Evolutionary conservation across 2,329 filamentous ascomycete species (phyloP), one percentile per base, ranked within the genome.

Genomic region (Sarocladiaceae sp.): DNA sequence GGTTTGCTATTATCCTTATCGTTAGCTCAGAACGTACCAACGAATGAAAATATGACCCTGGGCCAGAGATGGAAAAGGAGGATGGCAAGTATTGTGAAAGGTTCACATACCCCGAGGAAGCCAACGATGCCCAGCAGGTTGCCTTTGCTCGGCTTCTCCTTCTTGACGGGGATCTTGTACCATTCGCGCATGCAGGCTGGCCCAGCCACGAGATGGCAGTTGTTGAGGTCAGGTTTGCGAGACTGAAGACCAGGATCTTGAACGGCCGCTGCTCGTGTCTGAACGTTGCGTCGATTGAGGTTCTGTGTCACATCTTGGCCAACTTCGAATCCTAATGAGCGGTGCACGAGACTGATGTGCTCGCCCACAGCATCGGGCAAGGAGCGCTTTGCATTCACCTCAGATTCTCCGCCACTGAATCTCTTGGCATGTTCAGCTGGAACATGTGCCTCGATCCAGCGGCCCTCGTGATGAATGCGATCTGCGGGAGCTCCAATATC

Each of bases 81-180:
- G 3, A 49, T 29, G 7, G 10, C 8, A 13, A 10, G 5, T 12
- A 5, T 4, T 13, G 4, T 15, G 3, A 4, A 40, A 2, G 3
- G 15, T 3, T 23, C 5, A 28, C 25, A 22, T 11, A 55, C 72
- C 33, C 68, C 63, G 0, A 68, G 58, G 54, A 76, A 79, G 4
- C 73, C 75, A 18, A 59, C 58, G 17, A 90, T 82, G n/a, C 85
- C 86, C 49, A 85, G 80, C 53, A 76, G 79, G 53, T 86, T 85
- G 0, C 70, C 86, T 22, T 74, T 81, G 60, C 73, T 80, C 11
- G 83, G 78, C 20, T 66, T 82, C 7, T 78, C 70, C 8, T 86
- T 82, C 25, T 69, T 64, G 8, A 63, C 54, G 23, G 64, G 64
- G 23, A 78, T 67, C 3, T 70, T 68, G 61, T 79, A 79, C 13